Conservation (phyloP, 352 stramenopile genomes). For the Globisporangium mamillatum region DNA sequence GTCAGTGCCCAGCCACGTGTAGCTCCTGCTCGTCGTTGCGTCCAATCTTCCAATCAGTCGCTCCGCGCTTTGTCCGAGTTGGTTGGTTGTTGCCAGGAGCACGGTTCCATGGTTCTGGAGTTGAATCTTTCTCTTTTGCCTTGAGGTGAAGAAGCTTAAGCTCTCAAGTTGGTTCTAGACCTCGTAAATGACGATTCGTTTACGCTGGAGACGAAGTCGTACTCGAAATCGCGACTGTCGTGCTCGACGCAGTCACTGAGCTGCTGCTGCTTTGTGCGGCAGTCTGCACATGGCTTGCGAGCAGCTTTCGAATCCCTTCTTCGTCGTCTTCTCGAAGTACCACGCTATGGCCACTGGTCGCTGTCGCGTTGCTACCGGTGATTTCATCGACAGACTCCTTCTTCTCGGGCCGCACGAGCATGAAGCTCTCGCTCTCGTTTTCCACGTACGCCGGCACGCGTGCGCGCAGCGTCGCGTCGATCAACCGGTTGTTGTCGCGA, state of each 20-base stretch:
- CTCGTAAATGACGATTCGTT: not conserved
- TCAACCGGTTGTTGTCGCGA: constrained; percentile 76
- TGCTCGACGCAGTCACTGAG: constrained; percentile 7
- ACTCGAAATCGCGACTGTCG: not conserved
- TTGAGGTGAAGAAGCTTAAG: not conserved
- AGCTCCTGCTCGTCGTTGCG: not conserved
- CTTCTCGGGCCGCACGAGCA: constrained; percentile 58
- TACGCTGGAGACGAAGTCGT: not conserved
- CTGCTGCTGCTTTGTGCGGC: not conserved
- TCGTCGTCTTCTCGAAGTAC: constrained; percentile 42
- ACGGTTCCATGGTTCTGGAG: not conserved
- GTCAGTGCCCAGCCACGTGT: not conserved
- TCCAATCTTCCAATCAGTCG: not conserved
- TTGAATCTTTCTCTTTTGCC: not conserved
- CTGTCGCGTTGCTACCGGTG: constrained; percentile 3
- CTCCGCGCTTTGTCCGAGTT: not conserved
- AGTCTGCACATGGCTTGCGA: constrained; percentile 15
- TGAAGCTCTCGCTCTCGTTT: constrained; percentile 66
- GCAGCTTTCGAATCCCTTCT: constrained; percentile 30
- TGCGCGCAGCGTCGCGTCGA: constrained; percentile 71
- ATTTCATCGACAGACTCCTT: constrained; percentile 25
- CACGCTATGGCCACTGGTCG: constrained; percentile 19
- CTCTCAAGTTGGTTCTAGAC: not conserved
- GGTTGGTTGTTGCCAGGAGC: not conserved
- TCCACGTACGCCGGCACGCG: constrained; percentile 62